phyloP scores from a whole-genome alignment of 2,329 filamentous ascomycete species.

The Laburnicola sp. region DNA sequence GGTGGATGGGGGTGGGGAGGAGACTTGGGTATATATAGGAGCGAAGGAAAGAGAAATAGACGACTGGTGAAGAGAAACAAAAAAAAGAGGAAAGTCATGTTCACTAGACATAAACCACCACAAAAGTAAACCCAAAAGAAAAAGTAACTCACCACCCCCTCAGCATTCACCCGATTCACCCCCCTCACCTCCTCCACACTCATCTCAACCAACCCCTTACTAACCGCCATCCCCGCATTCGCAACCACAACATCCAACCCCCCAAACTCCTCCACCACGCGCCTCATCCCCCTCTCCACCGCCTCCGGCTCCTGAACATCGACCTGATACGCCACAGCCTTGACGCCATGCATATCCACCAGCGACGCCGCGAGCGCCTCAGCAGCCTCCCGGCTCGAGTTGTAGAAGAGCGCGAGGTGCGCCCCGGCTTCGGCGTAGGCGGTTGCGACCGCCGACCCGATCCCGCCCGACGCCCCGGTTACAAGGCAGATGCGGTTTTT shows the following conservation, averaged over 20 bases:
- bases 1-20: no score
- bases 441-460: conserved; percentile 52
- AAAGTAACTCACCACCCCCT: conserved; percentile 50
- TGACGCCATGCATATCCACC: conserved; percentile 59
- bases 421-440: conserved; percentile 48
- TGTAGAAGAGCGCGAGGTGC: conserved; percentile 53
- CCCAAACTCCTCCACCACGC: conserved; percentile 69
- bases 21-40: no score
- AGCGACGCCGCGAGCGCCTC: conserved; percentile 59
- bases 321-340: conserved; percentile 66
- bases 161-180: conserved; percentile 70
- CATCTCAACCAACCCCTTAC: conserved; percentile 59
- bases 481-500: conserved; percentile 48
- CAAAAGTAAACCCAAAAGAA: no score
- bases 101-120: no score
- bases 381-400: conserved; percentile 53
- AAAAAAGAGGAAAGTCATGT: no score
- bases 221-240: conserved; percentile 65
- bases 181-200: conserved; percentile 66
- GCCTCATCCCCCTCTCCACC: conserved; percentile 60
- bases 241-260: conserved; percentile 67
- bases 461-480: conserved; percentile 57
- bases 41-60: no score
- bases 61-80: no score
- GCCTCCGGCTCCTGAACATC: conserved; percentile 58